These are phyloP conservation scores for Citeromyces hawaiiensis DNA, from an alignment of 1,139 yeast genomes.

Conservation along the genomic window DNA sequence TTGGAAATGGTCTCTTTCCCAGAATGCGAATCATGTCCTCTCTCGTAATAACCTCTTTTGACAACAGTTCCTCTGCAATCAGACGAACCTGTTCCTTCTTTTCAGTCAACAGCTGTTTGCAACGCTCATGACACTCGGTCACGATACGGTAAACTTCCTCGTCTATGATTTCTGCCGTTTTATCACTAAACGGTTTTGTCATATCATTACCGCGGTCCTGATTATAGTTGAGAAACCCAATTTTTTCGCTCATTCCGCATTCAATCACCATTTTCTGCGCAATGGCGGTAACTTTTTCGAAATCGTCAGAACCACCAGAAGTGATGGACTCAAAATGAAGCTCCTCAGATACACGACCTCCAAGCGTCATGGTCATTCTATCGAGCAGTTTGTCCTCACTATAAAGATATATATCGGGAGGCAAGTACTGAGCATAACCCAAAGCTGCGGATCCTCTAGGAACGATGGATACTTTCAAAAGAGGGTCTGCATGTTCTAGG, in stretches of 20 bases:
- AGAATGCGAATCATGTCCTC: conserved; percentile 81
- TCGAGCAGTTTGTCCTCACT: conserved; percentile 70
- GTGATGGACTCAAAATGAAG: conserved; percentile 81
- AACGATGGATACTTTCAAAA: conserved; percentile 86
- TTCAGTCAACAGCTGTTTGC: conserved; percentile 55
- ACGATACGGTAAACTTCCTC: conserved; percentile 75
- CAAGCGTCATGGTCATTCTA: conserved; percentile 93
- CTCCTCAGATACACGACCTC: conserved; percentile 95
- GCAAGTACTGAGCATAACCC: conserved; percentile 96
- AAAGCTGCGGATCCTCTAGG: conserved; percentile 96
- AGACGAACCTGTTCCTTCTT: conserved; percentile 62
- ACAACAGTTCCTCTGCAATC: conserved; percentile 76
- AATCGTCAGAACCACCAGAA: conserved; percentile 92
- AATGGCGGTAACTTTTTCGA: conserved; percentile 90
- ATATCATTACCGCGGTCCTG: conserved; percentile 28
- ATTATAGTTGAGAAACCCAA: conserved; percentile 55
- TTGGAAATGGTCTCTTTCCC: conserved; percentile 86
- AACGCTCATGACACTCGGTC: conserved; percentile 59
- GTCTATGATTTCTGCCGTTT: conserved; percentile 71
- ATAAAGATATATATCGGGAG: conserved; percentile 81
- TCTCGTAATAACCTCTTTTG: conserved; percentile 78
- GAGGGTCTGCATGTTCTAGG: conserved; percentile 79
- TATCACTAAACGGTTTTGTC: conserved; percentile 85
- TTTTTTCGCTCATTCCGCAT: conserved; percentile 78
- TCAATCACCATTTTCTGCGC: conserved; percentile 89